These are phyloP conservation scores for Lanmaoa pseudosensibilis DNA, from an alignment of 768 basidiomycete genomes.

Conservation along the genomic window DNA sequence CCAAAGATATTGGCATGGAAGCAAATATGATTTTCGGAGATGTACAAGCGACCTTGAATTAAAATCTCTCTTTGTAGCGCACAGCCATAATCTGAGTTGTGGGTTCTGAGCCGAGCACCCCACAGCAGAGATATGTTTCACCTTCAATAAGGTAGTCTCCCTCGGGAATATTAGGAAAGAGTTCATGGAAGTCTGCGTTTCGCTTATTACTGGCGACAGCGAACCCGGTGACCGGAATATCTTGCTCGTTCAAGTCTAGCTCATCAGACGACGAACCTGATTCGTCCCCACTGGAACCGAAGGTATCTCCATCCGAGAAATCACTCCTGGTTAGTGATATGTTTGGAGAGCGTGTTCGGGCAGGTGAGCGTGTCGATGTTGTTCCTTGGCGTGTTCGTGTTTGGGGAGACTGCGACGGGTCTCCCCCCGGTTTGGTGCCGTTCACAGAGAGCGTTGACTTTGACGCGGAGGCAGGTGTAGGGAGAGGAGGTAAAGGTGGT, in stretches of 20 bases:
- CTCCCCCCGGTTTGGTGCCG: constrained; percentile 9
- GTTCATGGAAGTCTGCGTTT: constrained; percentile 93
- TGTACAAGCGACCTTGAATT: constrained; percentile 93
- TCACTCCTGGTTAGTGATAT: constrained; percentile 24
- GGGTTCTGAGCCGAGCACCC: background rate
- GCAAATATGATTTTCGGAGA: constrained; percentile 98
- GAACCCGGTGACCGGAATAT: constrained; percentile 93
- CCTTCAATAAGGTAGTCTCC: constrained; percentile 99
- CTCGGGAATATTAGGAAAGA: constrained; percentile 87
- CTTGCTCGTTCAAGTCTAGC: constrained; percentile 45
- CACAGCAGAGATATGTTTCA: constrained; percentile 37
- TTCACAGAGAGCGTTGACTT: constrained; percentile 21
- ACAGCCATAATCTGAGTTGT: constrained; percentile 85
- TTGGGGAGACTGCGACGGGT: constrained; percentile 2
- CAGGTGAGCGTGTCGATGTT: constrained; percentile 10
- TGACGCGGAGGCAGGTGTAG: constrained; percentile 14
- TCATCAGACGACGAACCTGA: constrained; percentile 37
- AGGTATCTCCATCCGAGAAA: constrained; percentile 30
- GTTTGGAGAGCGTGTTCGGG: constrained; percentile 16
- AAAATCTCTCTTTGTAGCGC: constrained; percentile 95
- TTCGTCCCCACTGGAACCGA: constrained; percentile 28
- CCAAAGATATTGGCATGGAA: constrained; percentile 99
- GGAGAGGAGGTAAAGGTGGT: constrained; percentile 34
- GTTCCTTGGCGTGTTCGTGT: background rate
- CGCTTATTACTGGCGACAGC: constrained; percentile 94